Evolutionary conservation across 352 stramenopile genomes (phyloP).

Genomic region (Phytophthora agathidicida): DNA sequence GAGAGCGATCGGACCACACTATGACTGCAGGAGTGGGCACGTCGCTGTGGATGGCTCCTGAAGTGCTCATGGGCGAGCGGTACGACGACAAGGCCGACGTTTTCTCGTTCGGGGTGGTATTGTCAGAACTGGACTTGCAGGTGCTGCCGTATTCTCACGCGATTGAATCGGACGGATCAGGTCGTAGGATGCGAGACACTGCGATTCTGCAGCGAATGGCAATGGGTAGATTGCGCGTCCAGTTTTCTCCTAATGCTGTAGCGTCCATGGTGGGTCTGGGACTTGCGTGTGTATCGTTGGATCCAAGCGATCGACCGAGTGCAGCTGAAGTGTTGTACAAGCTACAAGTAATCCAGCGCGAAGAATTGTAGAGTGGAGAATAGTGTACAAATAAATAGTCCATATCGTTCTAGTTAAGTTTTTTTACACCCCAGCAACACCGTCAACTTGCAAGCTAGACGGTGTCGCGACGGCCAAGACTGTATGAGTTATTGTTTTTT

Average conservation of each 20-base stretch:
- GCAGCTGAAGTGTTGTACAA: slow-evolving; percentile 28
- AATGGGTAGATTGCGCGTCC: slow-evolving; percentile 21
- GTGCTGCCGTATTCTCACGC: slow-evolving; percentile 19
- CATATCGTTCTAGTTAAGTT: too few species aligned
- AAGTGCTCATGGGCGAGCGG: slow-evolving; percentile 25
- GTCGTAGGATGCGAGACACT: slow-evolving; percentile 13
- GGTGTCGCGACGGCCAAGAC: too few species aligned
- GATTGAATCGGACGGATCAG: slow-evolving; percentile 4
- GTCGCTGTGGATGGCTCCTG: slow-evolving; percentile 38
- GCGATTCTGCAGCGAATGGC: slow-evolving; percentile 33
- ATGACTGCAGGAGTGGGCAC: slow-evolving; percentile 37
- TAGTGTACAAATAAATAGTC: too few species aligned
- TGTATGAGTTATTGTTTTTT: too few species aligned
- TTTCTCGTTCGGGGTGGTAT: slow-evolving; percentile 38
- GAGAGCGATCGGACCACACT: slow-evolving; percentile 23
- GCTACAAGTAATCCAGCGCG: slow-evolving; percentile 4
- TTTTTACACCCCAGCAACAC: too few species aligned
- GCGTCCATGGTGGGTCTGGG: slow-evolving; percentile 25
- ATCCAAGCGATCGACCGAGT: slow-evolving; percentile 30
- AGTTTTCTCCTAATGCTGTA: slow-evolving; percentile 28
- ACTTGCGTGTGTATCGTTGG: slow-evolving; percentile 27
- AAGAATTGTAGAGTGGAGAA: background rate
- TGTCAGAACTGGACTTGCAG: slow-evolving; percentile 34
- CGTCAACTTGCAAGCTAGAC: too few species aligned
- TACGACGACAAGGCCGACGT: slow-evolving; percentile 35